Base-by-base conservation (phyloP, 2,329 filamentous ascomycete genomes). In the Clarireedia hainanense region DNA sequence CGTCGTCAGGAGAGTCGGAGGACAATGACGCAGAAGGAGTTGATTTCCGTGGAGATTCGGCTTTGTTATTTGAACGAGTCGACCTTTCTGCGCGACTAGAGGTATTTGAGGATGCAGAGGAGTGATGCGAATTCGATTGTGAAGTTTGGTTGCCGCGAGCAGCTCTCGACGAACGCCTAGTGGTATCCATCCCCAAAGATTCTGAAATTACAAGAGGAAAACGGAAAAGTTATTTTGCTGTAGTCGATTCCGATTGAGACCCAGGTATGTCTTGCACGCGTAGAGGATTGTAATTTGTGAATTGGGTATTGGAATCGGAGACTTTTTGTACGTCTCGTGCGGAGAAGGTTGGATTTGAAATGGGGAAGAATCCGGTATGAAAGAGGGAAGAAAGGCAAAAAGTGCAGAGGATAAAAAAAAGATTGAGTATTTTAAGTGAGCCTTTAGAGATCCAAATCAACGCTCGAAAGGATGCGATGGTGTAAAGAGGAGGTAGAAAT, bases 161-260 rank as follows among this genome's bases (percentile, higher is more conserved):
- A 80, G 92, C 86, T 73, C 91, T 94, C 69, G 91, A 96, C 71
- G 92, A 89, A 75, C 92, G 87, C 71, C 88, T 89, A 70, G 87
- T 81, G 65, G 75, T 75, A 69, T 76, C 79, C 77, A 80, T 74
- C 68, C 71, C 72, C 56, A 60, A 45, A 52, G 58, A 48, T 58
- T 47, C 47, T 45, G 46, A 46, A n/a, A 46, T 39, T 46, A 57
- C 52, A 50, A 36, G 40, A 20, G 52, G 15, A 50, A 43, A 36
- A 46, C 24, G 12, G 36, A 55, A 42, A 34, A 43, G 17, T 26
- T 20, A 24, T 14, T 23, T 30, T 3, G 24, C 46, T 43, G 20
- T 43, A 20, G 42, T 40, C 52, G 46, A 55, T 50, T 9, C 24
- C 27, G 37, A 55, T 50, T 26, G 37, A 40, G 43, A 23, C 14